Evolutionary conservation across 257 asterid species (phyloP).

Genomic region (Gentiana macrophylla): DNA sequence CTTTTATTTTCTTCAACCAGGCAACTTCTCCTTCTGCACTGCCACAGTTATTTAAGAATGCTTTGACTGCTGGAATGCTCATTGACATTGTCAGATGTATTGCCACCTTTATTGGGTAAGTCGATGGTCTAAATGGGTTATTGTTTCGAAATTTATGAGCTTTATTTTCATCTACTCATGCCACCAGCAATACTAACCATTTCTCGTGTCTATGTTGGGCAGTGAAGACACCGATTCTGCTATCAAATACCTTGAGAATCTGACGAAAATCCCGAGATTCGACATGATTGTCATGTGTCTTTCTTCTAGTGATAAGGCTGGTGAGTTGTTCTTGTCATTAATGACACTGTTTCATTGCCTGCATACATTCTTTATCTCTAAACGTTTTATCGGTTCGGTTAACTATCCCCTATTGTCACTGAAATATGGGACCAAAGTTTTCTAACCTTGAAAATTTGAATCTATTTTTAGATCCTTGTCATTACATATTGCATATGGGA

Average conservation of each 20-base stretch:
- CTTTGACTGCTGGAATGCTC: slow-evolving; percentile 71
- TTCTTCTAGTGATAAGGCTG: slow-evolving; percentile 61
- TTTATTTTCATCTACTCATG: neutral
- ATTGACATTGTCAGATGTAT: slow-evolving; percentile 70
- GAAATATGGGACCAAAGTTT: too few relatives aligned
- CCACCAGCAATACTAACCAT: neutral
- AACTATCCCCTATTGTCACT: too few relatives aligned
- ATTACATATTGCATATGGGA: too few relatives aligned
- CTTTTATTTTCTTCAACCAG: slow-evolving; percentile 26
- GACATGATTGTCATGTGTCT: slow-evolving; percentile 84
- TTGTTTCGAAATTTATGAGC: neutral
- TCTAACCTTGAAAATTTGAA: too few relatives aligned
- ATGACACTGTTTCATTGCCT: neutral
- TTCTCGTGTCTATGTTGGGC: slow-evolving; percentile 18
- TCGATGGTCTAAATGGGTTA: slow-evolving; percentile 1
- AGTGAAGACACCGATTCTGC: slow-evolving; percentile 77
- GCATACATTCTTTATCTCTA: too few relatives aligned
- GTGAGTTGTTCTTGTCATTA: slow-evolving; percentile 28
- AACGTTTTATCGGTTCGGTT: too few relatives aligned
- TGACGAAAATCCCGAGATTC: slow-evolving; percentile 73
- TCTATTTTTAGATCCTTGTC: too few relatives aligned
- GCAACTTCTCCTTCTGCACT: slow-evolving; percentile 60
- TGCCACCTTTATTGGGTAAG: slow-evolving; percentile 66
- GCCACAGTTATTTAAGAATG: slow-evolving; percentile 76
- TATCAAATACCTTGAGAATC: slow-evolving; percentile 56